These are phyloP conservation scores for Hyphopichia pseudoburtonii DNA, from an alignment of 1,139 yeast genomes.

Conservation along the genomic window DNA sequence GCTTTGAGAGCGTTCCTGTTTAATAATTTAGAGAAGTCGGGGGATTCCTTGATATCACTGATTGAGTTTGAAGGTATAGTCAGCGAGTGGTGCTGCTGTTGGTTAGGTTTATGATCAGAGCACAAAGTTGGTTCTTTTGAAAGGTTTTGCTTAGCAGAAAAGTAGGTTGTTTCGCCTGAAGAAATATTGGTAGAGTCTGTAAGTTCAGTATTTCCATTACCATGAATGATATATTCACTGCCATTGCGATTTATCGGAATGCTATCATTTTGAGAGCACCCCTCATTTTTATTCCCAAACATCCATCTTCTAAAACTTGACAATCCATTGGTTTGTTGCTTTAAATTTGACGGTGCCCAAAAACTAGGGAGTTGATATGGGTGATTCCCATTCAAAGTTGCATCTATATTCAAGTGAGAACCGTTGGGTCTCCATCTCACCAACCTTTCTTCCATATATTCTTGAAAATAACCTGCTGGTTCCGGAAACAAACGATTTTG, in stretches of 20 bases:
- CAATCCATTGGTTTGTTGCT: neutral
- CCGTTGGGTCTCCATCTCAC: conserved; percentile 53
- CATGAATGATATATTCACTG: no score
- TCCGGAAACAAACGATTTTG: conserved; percentile 17
- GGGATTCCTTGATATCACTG: conserved; percentile 2
- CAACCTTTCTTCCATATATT: conserved; percentile 51
- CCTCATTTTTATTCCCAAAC: no score
- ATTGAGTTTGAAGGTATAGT: no score
- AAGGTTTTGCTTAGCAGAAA: neutral
- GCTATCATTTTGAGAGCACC: no score
- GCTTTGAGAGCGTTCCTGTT: conserved; percentile 10
- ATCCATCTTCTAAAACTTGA: no score
- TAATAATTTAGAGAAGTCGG: conserved; percentile 8
- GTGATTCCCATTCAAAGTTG: conserved; percentile 37
- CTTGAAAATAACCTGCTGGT: conserved; percentile 30
- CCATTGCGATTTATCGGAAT: no score
- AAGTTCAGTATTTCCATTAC: neutral
- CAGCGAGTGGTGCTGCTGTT: no score
- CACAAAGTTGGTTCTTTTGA: neutral
- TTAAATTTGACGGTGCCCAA: neutral
- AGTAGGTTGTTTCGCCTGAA: neutral
- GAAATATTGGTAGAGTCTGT: neutral
- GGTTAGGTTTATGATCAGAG: neutral
- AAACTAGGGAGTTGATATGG: conserved; percentile 29
- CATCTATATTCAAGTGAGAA: conserved; percentile 40